Base-by-base conservation (phyloP, 129 eudicot species). In the Heracleum sosnowskyi region DNA sequence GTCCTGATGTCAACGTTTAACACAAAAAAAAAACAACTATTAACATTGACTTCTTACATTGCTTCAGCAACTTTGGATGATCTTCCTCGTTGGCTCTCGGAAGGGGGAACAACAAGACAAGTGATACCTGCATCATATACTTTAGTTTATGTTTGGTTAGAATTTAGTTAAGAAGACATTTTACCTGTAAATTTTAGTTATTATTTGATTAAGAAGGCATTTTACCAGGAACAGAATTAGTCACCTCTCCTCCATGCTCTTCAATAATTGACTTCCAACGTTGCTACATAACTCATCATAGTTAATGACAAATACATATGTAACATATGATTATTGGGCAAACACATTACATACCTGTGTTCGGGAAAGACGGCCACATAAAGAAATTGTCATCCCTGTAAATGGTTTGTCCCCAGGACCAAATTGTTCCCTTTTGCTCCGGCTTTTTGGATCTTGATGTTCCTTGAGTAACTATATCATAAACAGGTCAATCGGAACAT, bases 11-110 rank as follows among this genome's bases (percentile, higher is more conserved):
- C 40, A n/a, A n/a, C n/a, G n/a, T 37, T 37, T 46, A 15, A 8
- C 51, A 46, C 12, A 46, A 46, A 62, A 10, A 62, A 10, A 1
- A 31, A 9, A 7, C 2, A 33, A n/a, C n/a, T n/a, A 31, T 31
- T 28, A 64, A 62, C 7, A 1, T 26, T n/a, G 26, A 35, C 34
- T 39, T 81, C 96, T 83, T 7, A 93, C 98, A 93, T 37, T 78
- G 98, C 98, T 79, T 93, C 98, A 34, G 88, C 79, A 47, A 91
- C 83, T 86, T 93, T 93, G 0, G 95, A 86, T 5, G 98, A 91
- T 35, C 98, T 97, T 36, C 97, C 98, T 42, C 90, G 88, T 18
- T 93, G 90, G 39, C 97, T 39, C 77, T 91, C 98, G 8, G 89
- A 80, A 2, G 96, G 86, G 41, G 97, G 78, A 2, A 84, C 88